phyloP scores from a whole-genome alignment of 306 rosid species.

The Trifolium repens region DNA sequence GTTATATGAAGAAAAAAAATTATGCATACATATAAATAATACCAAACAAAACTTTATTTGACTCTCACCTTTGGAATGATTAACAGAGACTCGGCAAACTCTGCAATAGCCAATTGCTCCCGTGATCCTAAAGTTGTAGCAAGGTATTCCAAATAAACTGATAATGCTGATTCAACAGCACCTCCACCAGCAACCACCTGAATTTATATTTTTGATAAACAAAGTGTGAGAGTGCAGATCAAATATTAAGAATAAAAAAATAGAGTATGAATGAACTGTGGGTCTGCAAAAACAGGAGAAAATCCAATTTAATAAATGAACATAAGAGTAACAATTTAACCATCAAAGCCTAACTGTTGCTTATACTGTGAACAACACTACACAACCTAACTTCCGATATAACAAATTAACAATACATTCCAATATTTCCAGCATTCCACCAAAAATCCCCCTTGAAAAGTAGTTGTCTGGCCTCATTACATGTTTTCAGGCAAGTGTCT shows the following conservation, averaged over 20 bases:
- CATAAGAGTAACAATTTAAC: not conserved
- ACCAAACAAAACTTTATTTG: not conserved
- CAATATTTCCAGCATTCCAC: not conserved
- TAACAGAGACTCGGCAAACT: conserved; percentile 90
- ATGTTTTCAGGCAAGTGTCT: not conserved
- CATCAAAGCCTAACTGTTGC: conserved; percentile 7
- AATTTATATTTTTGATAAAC: conserved; percentile 22
- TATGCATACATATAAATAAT: not conserved
- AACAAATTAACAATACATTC: not conserved
- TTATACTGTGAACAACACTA: not conserved
- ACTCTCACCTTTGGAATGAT: conserved; percentile 79
- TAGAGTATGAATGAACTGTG: not conserved
- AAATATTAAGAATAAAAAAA: not conserved
- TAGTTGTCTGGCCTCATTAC: not conserved
- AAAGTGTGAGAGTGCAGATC: not conserved
- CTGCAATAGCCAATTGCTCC: conserved; percentile 98
- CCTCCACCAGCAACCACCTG: conserved; percentile 99
- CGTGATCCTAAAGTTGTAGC: conserved; percentile 98
- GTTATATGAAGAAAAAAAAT: not conserved
- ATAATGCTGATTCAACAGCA: conserved; percentile 91
- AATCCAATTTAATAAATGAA: conserved; percentile 7
- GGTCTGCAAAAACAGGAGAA: not conserved
- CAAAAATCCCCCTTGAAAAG: not conserved
- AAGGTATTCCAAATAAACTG: conserved; percentile 92
- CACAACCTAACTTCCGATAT: not conserved